These are phyloP conservation scores for Sporothrix euskadiensis DNA, from an alignment of 2,329 filamentous ascomycete genomes.

Conservation along the genomic window DNA sequence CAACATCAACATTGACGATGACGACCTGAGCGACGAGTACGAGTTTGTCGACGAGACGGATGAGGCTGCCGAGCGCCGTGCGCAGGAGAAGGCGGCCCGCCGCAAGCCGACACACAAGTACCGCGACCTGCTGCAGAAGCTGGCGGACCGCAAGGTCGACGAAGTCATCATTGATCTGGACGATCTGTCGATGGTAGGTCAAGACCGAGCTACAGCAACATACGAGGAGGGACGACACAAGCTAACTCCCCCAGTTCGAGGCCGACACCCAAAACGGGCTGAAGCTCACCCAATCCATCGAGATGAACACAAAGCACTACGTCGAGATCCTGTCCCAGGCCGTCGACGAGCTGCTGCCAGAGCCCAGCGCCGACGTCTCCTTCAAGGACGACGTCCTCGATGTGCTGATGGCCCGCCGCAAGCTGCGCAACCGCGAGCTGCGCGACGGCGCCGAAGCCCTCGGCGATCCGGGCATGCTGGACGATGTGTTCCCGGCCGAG, in stretches of 20 bases:
- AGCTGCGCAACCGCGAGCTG: slow-evolving; percentile 79
- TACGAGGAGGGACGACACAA: background rate
- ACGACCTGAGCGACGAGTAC: slow-evolving; percentile 84
- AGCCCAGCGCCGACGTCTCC: slow-evolving; percentile 72
- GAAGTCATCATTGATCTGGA: slow-evolving; percentile 87
- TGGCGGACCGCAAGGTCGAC: slow-evolving; percentile 75
- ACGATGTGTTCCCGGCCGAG: slow-evolving; percentile 85
- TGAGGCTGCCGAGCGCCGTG: slow-evolving; percentile 54
- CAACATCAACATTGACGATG: slow-evolving; percentile 81
- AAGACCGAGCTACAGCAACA: background rate
- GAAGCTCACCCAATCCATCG: slow-evolving; percentile 78
- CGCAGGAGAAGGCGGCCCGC: slow-evolving; percentile 51
- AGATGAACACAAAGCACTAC: slow-evolving; percentile 91
- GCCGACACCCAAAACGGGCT: slow-evolving; percentile 66
- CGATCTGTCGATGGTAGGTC: slow-evolving; percentile 71
- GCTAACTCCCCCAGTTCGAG: slow-evolving; percentile 63
- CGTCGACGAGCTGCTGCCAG: slow-evolving; percentile 82
- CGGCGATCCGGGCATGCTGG: slow-evolving; percentile 63
- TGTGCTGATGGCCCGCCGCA: slow-evolving; percentile 90
- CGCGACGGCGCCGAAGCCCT: slow-evolving; percentile 65
- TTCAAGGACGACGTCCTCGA: slow-evolving; percentile 98
- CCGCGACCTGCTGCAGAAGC: slow-evolving; percentile 78
- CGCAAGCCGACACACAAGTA: slow-evolving; percentile 77
- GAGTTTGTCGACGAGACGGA: slow-evolving; percentile 88
- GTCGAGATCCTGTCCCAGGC: slow-evolving; percentile 88